Evolutionary conservation across 495 filamentous ascomycete genomes (phyloP).

Genomic region (Cladorrhinum samala): DNA sequence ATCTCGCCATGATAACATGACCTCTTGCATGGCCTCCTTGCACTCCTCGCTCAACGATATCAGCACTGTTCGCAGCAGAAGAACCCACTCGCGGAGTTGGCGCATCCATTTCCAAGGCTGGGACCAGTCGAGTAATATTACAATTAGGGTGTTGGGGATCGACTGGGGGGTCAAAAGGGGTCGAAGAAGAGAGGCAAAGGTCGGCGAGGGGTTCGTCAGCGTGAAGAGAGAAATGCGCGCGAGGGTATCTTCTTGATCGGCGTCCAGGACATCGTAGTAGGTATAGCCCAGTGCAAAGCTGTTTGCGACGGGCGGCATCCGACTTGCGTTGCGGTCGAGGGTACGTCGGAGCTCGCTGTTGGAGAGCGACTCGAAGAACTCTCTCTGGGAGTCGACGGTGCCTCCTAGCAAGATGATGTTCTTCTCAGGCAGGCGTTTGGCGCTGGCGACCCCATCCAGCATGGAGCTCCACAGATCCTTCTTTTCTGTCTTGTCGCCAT

Average conservation of each 20-base stretch:
- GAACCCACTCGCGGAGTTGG: conserved; percentile 80
- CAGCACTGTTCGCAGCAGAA: conserved; percentile 69
- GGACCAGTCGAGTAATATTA: conserved; percentile 87
- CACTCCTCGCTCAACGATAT: conserved; percentile 67
- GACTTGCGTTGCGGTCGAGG: conserved; percentile 53
- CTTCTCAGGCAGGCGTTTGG: conserved; percentile 88
- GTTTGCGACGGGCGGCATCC: conserved; percentile 78
- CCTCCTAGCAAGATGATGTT: conserved; percentile 84
- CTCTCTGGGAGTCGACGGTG: conserved; percentile 78
- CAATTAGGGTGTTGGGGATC: conserved; percentile 79
- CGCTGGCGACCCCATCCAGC: conserved; percentile 84
- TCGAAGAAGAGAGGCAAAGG: conserved; percentile 76
- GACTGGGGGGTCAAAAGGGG: conserved; percentile 81
- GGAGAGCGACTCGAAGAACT: conserved; percentile 79
- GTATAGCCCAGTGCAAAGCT: conserved; percentile 92
- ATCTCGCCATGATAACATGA: conserved; percentile 59
- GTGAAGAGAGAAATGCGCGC: conserved; percentile 89
- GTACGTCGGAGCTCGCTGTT: conserved; percentile 55
- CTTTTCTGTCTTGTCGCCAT: conserved; percentile 64
- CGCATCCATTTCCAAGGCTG: conserved; percentile 90
- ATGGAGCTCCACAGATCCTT: conserved; percentile 94
- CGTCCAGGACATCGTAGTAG: conserved; percentile 90
- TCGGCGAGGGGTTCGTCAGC: conserved; percentile 71
- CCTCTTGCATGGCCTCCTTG: conserved; percentile 77
- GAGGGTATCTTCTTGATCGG: conserved; percentile 91